These are phyloP conservation scores for Symbiodinium natans DNA, from an alignment of 73 alveolate genomes.

Conservation along the genomic window DNA sequence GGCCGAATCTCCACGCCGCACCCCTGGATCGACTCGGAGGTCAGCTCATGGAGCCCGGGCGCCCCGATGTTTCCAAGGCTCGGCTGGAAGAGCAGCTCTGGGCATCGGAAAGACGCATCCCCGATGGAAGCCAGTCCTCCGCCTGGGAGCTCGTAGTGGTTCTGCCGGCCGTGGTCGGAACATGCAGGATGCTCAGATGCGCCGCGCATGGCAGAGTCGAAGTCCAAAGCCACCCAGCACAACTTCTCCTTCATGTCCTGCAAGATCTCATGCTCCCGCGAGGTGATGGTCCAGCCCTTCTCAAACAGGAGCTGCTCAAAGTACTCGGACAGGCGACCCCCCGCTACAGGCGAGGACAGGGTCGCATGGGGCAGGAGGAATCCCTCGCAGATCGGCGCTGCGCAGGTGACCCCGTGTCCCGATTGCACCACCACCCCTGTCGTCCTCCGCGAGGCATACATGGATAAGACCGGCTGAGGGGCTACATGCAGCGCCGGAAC, in stretches of 20 bases:
- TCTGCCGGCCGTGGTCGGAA: slow-evolving; percentile 36
- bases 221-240: slow-evolving; percentile 97
- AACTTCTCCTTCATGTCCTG: slow-evolving; percentile 95
- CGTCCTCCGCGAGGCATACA: not conserved
- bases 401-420: not conserved
- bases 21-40: slow-evolving; percentile 97
- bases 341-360: not conserved
- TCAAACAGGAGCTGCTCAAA: slow-evolving; percentile 41
- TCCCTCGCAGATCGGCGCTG: not conserved
- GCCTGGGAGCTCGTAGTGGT: slow-evolving; percentile 96
- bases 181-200: too few relatives aligned
- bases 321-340: not conserved
- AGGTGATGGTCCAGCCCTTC: slow-evolving; percentile 18
- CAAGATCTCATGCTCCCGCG: slow-evolving; percentile 94
- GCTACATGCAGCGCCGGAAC: not conserved
- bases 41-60: slow-evolving; percentile 97
- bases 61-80: slow-evolving; percentile 95
- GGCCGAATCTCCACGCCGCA: slow-evolving; percentile 95
- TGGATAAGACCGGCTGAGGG: not conserved
- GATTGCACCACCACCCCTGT: slow-evolving; percentile 10
- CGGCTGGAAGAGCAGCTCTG: slow-evolving; percentile 98
- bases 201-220: slow-evolving; percentile 1
- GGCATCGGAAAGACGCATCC: slow-evolving; percentile 95
- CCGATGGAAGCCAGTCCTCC: slow-evolving; percentile 95
- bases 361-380: not conserved